Conservation (phyloP, 305 asterid species). For the Solanum hybrid region DNA sequence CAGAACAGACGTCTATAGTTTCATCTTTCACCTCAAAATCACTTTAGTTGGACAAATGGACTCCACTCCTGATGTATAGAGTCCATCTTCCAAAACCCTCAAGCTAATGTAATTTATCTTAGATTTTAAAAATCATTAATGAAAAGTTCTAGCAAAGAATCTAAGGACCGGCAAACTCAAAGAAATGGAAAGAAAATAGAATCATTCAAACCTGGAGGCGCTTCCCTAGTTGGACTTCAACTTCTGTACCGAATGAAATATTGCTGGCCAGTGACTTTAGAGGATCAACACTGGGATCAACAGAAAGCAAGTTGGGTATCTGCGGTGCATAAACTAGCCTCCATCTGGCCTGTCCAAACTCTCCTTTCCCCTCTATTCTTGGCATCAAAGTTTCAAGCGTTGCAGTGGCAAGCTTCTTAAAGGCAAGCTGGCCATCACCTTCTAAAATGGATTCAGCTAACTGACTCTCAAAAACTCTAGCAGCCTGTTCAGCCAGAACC, state of each 20-base stretch:
- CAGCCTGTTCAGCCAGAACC: slow-evolving; percentile 55
- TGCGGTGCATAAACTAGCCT: slow-evolving; percentile 97
- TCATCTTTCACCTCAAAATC: slow-evolving; percentile 1
- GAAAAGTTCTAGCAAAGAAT: background rate
- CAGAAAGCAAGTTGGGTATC: slow-evolving; percentile 87
- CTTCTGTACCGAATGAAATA: slow-evolving; percentile 97
- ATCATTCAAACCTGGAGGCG: slow-evolving; percentile 73
- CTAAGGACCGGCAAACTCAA: background rate
- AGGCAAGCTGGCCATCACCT: slow-evolving; percentile 97
- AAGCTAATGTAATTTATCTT: background rate
- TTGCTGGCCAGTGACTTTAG: slow-evolving; percentile 94
- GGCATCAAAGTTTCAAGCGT: slow-evolving; percentile 97
- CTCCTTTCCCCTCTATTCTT: slow-evolving; percentile 97
- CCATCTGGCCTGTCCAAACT: slow-evolving; percentile 99
- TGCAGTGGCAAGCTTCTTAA: slow-evolving; percentile 98
- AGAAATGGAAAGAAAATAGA: slow-evolving; percentile 1
- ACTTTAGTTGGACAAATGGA: background rate
- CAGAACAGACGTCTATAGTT: background rate
- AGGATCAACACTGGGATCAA: slow-evolving; percentile 95
- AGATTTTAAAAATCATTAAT: background rate
- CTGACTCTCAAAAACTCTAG: slow-evolving; percentile 95
- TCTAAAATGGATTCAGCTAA: slow-evolving; percentile 95
- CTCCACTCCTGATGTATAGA: background rate
- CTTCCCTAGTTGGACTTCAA: slow-evolving; percentile 95
- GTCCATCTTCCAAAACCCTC: background rate